These are phyloP conservation scores for Tephrocybe sp. DNA, from an alignment of 768 basidiomycete species.

Conservation along the genomic window DNA sequence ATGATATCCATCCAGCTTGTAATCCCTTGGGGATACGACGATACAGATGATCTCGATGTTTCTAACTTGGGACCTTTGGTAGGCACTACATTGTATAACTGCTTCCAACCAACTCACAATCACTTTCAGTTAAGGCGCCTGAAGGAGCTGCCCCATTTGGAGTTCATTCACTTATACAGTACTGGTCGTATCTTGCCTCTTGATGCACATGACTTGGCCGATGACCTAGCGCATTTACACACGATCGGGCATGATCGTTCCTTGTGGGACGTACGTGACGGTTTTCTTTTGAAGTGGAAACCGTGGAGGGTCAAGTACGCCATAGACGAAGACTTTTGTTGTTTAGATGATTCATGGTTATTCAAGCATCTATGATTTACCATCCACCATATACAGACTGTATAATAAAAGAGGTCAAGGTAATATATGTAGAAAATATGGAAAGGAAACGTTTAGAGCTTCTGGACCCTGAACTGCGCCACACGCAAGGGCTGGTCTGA, in stretches of 20 bases:
- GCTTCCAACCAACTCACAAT: no score
- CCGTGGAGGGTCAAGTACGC: slow-evolving; percentile 41
- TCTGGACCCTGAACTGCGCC: not conserved
- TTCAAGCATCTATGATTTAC: slow-evolving; percentile 29
- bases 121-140: not conserved
- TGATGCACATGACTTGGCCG: slow-evolving; percentile 32
- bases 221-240: slow-evolving; percentile 29
- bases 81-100: no score
- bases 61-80: not conserved
- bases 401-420: no score
- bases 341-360: slow-evolving; percentile 38
- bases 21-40: slow-evolving; percentile 19
- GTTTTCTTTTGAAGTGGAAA: slow-evolving; percentile 33
- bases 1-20: slow-evolving; percentile 37
- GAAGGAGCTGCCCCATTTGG: slow-evolving; percentile 26
- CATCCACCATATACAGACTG: no score
- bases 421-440: no score
- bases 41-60: not conserved
- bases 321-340: slow-evolving; percentile 36
- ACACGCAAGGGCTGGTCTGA: not conserved
- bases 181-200: slow-evolving; percentile 29
- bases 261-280: slow-evolving; percentile 32
- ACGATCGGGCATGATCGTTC: slow-evolving; percentile 39
- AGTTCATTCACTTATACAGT: slow-evolving; percentile 39
- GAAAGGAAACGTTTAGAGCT: not conserved